Conservation (phyloP, 164 flowering plant species). For the Macadamia integrifolia region DNA sequence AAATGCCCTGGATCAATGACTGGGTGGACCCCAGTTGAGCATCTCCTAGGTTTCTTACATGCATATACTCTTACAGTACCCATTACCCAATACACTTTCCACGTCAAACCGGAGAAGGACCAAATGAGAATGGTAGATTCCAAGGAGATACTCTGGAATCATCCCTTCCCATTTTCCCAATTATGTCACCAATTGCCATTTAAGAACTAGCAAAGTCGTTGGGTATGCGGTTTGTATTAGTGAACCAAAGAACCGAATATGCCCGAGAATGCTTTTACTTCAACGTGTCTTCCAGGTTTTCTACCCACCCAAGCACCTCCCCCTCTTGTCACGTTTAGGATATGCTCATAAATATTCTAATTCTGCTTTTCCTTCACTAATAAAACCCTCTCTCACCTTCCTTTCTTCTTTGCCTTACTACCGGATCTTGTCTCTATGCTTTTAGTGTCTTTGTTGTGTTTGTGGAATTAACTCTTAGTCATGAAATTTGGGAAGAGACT, state of each 20-base stretch:
- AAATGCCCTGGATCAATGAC: background rate
- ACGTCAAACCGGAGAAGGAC: background rate
- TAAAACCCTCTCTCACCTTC: constrained; percentile 1
- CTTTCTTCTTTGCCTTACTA: background rate
- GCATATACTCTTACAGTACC: too few relatives aligned
- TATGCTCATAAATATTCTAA: constrained; percentile 70
- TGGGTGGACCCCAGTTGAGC: background rate
- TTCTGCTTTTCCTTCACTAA: constrained; percentile 23
- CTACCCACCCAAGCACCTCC: constrained; percentile 20
- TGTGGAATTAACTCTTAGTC: background rate
- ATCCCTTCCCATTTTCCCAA: background rate
- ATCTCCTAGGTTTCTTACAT: too few relatives aligned
- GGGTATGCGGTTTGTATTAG: background rate
- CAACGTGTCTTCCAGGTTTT: constrained; percentile 14
- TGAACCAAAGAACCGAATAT: background rate
- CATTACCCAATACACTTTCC: background rate
- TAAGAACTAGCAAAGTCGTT: background rate
- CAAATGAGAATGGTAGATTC: background rate
- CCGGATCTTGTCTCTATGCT: background rate
- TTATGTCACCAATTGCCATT: too few relatives aligned
- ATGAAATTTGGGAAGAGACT: constrained; percentile 92
- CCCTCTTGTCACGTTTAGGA: constrained; percentile 50
- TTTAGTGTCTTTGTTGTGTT: background rate
- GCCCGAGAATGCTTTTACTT: constrained; percentile 25
- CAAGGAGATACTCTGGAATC: constrained; percentile 3